Percentiles rank a stretch among this genome's conserved stretches.
Conservation (phyloP, 352 stramenopile genomes). For the Nothophytophthora sp. region DNA sequence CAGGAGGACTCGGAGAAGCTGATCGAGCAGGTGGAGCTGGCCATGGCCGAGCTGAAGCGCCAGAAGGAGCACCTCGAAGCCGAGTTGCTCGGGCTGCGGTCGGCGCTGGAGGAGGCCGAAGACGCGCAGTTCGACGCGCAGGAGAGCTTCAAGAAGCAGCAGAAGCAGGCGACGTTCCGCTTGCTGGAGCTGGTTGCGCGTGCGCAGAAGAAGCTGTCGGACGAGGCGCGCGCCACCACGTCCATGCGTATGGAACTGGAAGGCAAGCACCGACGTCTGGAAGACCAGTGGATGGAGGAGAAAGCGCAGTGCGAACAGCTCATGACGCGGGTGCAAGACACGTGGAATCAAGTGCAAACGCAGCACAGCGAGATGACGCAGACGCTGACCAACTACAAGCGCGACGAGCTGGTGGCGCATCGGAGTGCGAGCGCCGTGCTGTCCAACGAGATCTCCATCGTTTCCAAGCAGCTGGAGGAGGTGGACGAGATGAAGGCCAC, state of each 20-base stretch:
- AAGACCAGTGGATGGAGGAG: constrained; percentile 21
- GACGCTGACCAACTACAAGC: constrained; percentile 82
- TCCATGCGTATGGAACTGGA: constrained; percentile 21
- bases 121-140: constrained; percentile 70
- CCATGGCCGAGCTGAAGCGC: constrained; percentile 69
- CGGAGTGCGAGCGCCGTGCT: constrained; percentile 71
- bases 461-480: constrained; percentile 77
- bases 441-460: constrained; percentile 73
- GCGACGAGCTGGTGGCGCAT: constrained; percentile 75
- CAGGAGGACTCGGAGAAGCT: constrained; percentile 81
- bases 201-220: constrained; percentile 38
- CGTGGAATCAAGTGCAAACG: constrained; percentile 34
- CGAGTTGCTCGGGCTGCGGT: constrained; percentile 50
- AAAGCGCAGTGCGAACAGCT: constrained; percentile 34
- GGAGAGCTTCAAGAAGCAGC: constrained; percentile 55
- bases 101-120: constrained; percentile 68
- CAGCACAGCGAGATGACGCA: constrained; percentile 65
- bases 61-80: constrained; percentile 73
- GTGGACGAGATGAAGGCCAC: constrained; percentile 58
- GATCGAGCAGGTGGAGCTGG: constrained; percentile 74
- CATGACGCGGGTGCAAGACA: constrained; percentile 23
- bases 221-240: constrained; percentile 17
- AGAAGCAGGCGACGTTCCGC: constrained; percentile 60
- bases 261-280: constrained; percentile 7
- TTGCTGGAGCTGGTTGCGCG: constrained; percentile 41